Base-by-base conservation (phyloP, 495 filamentous ascomycete species). In the Trichocladium uniseriatum region DNA sequence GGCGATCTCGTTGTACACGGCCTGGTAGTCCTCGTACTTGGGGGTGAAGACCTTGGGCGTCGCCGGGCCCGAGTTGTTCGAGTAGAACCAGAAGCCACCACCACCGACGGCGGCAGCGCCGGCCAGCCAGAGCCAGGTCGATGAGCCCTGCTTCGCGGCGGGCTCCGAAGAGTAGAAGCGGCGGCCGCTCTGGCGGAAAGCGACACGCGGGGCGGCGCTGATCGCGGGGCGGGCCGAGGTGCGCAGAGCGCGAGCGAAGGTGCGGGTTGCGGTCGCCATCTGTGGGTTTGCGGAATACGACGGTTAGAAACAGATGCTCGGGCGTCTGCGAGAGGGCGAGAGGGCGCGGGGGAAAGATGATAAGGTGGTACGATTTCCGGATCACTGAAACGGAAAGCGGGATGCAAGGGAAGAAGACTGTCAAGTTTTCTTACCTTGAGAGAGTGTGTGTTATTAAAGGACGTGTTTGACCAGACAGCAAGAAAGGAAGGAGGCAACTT, bases 1-100 rank as follows among this genome's bases (percentile, higher is more conserved):
- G 32, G 92, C 89, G 59, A 98, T 80, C 62, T 82, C 84, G 60
- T 95, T 81, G 71, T 98, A 98, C 52, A 96, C 89, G 71, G 86
- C 84, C 78, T 96, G 89, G 74, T 95, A 98, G 67, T 98, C 89
- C 48, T 81, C 81, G 70, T 85, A 77, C 54, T 77, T 85, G 55
- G 90, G 87, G 19, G 70, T 76, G 69, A 94, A 86, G 34, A 75
- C 57, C 52, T 77, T 80, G 56, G 64, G 59, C 14, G 71, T 71
- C 51, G 73, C 71, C 22, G 66, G 58, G 44, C 58, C 47, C 46
- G 66, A 58, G 47, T 70, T 69, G 56, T 80, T 78, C 49, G 77
- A 73, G 56, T 72, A 73, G 75, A 83, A 87, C 65, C 81, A 76
- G 67, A 78, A 84, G 49, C 73, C 81, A 65, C 80, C 86, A 64